Conservation (phyloP, 805 yeast species). For the Candida ipomoeae region DNA sequence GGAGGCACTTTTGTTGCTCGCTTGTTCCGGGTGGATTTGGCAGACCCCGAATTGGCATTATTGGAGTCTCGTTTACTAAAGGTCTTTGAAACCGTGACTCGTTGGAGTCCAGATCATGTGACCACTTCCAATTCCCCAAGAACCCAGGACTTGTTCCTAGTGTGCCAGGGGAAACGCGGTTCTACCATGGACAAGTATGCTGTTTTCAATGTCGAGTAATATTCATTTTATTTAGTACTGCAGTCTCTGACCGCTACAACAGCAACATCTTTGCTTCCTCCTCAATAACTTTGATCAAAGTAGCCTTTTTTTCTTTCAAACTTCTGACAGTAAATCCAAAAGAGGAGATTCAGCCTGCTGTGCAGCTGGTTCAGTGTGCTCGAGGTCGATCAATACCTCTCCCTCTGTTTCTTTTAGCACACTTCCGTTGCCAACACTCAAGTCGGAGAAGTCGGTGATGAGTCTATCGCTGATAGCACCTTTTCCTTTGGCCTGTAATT, state of each 20-base stretch:
- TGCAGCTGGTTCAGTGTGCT: slow-evolving; percentile 5
- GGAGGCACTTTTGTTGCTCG: slow-evolving; percentile 32
- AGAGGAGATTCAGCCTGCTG: slow-evolving; percentile 8
- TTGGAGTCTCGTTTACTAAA: slow-evolving; percentile 20
- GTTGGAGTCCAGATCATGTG: slow-evolving; percentile 15
- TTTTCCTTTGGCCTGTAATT: slow-evolving; percentile 50
- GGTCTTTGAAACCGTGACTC: slow-evolving; percentile 26
- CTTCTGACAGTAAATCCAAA: slow-evolving; percentile 6
- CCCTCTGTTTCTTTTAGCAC: slow-evolving; percentile 5
- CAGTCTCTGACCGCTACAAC: slow-evolving; percentile 1
- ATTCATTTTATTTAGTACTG: neutral
- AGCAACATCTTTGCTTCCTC: neutral
- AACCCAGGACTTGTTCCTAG: slow-evolving; percentile 22
- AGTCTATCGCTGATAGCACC: slow-evolving; percentile 60
- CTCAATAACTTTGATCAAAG: neutral
- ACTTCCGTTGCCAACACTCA: slow-evolving; percentile 17
- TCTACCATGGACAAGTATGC: slow-evolving; percentile 12
- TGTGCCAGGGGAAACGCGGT: slow-evolving; percentile 22
- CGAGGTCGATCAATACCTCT: slow-evolving; percentile 19
- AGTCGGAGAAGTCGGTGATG: slow-evolving; percentile 32
- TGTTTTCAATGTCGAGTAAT: slow-evolving; percentile 11
- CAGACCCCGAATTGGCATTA: slow-evolving; percentile 28
- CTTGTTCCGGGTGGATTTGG: slow-evolving; percentile 21
- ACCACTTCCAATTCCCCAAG: slow-evolving; percentile 3
- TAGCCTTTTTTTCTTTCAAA: neutral